Conservation (phyloP, 441 rosid species). For the Croton laevigatus region DNA sequence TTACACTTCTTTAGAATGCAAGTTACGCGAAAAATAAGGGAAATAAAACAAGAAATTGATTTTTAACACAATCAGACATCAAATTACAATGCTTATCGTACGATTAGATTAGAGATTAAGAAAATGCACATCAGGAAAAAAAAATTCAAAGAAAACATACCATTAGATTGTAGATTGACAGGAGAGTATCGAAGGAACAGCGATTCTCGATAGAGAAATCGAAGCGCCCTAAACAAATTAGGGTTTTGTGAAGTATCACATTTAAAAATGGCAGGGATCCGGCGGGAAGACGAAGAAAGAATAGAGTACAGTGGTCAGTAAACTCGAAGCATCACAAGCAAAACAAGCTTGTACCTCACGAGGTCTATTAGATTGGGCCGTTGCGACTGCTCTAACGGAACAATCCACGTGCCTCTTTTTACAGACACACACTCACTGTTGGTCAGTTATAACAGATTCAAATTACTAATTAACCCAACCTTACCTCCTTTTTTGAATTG, state of each 20-base stretch:
- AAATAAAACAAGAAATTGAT: not conserved
- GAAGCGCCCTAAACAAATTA: not conserved
- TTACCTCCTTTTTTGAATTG: no score
- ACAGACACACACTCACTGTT: not conserved
- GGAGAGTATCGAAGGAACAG: not conserved
- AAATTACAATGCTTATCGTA: not conserved
- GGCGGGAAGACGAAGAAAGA: slow-evolving; percentile 3
- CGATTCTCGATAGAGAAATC: not conserved
- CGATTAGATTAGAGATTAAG: not conserved
- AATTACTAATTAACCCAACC: no score
- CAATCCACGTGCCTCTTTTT: not conserved
- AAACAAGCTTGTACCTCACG: not conserved
- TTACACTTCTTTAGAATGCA: not conserved
- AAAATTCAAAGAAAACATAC: not conserved
- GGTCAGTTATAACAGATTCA: no score
- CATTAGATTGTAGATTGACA: not conserved
- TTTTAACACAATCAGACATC: not conserved
- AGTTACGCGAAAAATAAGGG: not conserved
- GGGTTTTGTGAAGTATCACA: not conserved
- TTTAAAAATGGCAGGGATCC: not conserved
- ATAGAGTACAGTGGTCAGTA: not conserved
- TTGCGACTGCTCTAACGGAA: not conserved
- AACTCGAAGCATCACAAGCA: not conserved
- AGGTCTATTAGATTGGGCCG: not conserved
- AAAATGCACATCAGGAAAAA: not conserved